phyloP scores from a whole-genome alignment of 352 stramenopile genomes.

The Pythium sukuiense region DNA sequence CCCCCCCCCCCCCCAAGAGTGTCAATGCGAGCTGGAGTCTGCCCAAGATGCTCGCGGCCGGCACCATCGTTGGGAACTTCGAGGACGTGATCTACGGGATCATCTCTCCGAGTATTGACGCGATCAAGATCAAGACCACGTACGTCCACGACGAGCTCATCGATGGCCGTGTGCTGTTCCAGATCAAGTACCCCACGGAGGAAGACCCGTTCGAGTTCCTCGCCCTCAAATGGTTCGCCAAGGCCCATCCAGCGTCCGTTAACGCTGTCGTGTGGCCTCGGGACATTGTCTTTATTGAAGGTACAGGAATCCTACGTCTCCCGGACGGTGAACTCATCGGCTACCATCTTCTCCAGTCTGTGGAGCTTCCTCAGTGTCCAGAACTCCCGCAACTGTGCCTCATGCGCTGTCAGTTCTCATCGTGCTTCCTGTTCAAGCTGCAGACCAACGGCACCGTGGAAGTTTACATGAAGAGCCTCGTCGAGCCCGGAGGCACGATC shows the following conservation, averaged over 20 bases:
- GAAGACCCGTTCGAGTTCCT: slow-evolving; percentile 26
- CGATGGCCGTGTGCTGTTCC: slow-evolving; percentile 33
- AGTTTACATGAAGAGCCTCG: slow-evolving; percentile 45
- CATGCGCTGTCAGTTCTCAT: slow-evolving; percentile 48
- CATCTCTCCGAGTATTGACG: slow-evolving; percentile 31
- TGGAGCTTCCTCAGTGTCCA: slow-evolving; percentile 31
- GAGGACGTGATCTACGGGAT: slow-evolving; percentile 64
- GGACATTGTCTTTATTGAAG: slow-evolving; percentile 51
- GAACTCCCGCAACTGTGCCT: slow-evolving; percentile 37
- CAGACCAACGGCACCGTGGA: slow-evolving; percentile 35
- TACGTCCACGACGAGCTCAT: slow-evolving; percentile 28
- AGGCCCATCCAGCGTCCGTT: slow-evolving; percentile 3
- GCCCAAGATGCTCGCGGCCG: slow-evolving; percentile 28
- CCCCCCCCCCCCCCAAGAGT: neutral
- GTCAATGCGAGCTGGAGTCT: slow-evolving; percentile 15
- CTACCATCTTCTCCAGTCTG: slow-evolving; percentile 36
- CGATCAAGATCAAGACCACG: slow-evolving; percentile 38
- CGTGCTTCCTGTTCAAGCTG: slow-evolving; percentile 42
- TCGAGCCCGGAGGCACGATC: slow-evolving; percentile 34
- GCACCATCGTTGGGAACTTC: slow-evolving; percentile 45
- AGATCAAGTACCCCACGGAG: slow-evolving; percentile 41
- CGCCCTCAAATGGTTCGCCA: slow-evolving; percentile 28
- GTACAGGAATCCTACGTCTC: slow-evolving; percentile 33
- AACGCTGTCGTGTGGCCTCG: slow-evolving; percentile 31
- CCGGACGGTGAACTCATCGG: slow-evolving; percentile 29